phyloP scores from a whole-genome alignment of 768 basidiomycete genomes.

The Pholiota microspora region DNA sequence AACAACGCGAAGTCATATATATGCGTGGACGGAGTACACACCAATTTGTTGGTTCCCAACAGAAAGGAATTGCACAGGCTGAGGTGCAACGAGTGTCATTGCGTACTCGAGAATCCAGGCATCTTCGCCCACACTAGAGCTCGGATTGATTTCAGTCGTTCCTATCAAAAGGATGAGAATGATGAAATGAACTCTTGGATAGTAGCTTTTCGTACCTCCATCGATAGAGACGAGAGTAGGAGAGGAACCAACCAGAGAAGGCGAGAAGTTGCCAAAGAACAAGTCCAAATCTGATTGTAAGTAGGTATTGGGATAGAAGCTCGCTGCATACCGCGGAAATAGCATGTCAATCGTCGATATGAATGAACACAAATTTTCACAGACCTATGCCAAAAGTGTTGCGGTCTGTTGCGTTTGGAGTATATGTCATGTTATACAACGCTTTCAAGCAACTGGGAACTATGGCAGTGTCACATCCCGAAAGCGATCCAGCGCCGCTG shows the following conservation, averaged over 20 bases:
- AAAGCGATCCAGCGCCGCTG: constrained; percentile 10
- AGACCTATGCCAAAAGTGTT: constrained; percentile 29
- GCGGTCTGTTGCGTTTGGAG: constrained; percentile 20
- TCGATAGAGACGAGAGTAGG: constrained; percentile 34
- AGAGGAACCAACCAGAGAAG: constrained; percentile 31
- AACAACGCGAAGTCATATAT: background rate
- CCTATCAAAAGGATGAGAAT: background rate
- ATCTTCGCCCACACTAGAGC: constrained; percentile 50
- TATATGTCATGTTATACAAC: constrained; percentile 25
- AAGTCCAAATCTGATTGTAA: constrained; percentile 40
- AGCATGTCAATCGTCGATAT: background rate
- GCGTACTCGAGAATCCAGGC: constrained; percentile 55
- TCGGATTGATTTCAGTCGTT: constrained; percentile 37
- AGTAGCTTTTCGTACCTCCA: constrained; percentile 27
- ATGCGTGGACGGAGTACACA: constrained; percentile 19
- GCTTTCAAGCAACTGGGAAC: constrained; percentile 33
- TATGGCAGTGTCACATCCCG: constrained; percentile 27
- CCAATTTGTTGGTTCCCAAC: constrained; percentile 39
- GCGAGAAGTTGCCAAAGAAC: constrained; percentile 40
- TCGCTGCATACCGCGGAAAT: constrained; percentile 30
- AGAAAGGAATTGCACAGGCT: constrained; percentile 38
- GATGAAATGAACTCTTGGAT: background rate
- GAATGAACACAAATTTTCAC: background rate
- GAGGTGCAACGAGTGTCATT: constrained; percentile 40
- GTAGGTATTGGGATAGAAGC: constrained; percentile 46